A percentile compares a stretch with the other conserved stretches of the same genome.
Conservation (phyloP, 352 stramenopile species). For the Phytophthora fragariae region DNA sequence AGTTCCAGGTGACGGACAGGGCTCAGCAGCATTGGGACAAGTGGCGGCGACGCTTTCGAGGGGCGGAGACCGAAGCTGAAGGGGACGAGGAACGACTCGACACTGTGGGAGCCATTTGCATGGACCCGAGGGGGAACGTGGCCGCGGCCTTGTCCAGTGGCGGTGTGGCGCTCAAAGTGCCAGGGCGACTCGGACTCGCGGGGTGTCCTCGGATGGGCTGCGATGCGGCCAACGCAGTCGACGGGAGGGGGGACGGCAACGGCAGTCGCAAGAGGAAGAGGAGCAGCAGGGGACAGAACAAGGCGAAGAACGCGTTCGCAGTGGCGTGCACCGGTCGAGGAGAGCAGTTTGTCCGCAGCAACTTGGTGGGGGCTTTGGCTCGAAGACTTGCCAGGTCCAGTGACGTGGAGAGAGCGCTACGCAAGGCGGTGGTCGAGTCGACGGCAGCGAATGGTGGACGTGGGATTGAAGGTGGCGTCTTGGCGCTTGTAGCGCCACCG, state of each 20-base stretch:
- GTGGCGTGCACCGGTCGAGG: conserved; percentile 68
- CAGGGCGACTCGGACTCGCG: conserved; percentile 69
- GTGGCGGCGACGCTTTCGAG: conserved; percentile 51
- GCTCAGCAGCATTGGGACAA: conserved; percentile 51
- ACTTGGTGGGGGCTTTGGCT: conserved; percentile 46
- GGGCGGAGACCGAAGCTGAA: not conserved
- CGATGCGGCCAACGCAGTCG: conserved; percentile 46
- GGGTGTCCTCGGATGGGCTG: conserved; percentile 74
- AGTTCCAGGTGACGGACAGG: conserved; percentile 52
- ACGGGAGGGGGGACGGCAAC: not conserved
- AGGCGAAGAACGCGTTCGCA: conserved; percentile 49
- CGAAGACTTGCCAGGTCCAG: conserved; percentile 35
- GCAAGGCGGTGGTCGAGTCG: conserved; percentile 44
- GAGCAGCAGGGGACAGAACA: not conserved
- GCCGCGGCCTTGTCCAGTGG: conserved; percentile 72
- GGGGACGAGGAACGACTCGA: conserved; percentile 42
- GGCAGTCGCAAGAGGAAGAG: conserved; percentile 32
- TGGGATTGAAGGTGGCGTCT: conserved; percentile 60
- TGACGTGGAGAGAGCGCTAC: conserved; percentile 39
- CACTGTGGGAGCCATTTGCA: conserved; percentile 70
- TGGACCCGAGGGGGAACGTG: conserved; percentile 62
- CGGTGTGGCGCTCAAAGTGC: conserved; percentile 71
- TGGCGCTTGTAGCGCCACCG: conserved; percentile 41
- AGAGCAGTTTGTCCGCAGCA: conserved; percentile 73
- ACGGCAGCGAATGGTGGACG: conserved; percentile 45